These are phyloP conservation scores for Chaetomiaceae sp. DNA, from an alignment of 2,329 filamentous ascomycete genomes.

Conservation along the genomic window DNA sequence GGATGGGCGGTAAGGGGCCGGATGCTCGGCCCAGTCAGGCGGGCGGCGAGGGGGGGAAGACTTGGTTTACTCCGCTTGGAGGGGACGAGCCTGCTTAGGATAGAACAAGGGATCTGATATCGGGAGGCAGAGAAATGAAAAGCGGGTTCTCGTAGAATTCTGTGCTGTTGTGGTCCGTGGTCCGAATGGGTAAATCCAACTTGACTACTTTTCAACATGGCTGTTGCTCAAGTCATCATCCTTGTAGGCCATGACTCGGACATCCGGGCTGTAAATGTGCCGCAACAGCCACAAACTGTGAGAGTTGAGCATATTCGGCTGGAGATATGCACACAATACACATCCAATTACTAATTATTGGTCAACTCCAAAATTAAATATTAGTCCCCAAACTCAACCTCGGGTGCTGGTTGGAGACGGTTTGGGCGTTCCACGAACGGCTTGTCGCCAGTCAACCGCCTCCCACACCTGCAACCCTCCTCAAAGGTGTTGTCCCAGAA, in stretches of 20 bases:
- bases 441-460: neutral
- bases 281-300: neutral
- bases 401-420: neutral
- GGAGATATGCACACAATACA: neutral
- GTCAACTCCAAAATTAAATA: neutral
- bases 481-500: no score
- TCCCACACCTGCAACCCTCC: neutral
- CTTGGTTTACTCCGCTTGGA: constrained; percentile 12
- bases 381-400: neutral
- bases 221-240: no score
- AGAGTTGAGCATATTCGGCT: neutral
- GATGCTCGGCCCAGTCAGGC: neutral
- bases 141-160: neutral
- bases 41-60: neutral
- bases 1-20: neutral
- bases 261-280: no score
- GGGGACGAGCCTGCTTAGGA: constrained; percentile 13
- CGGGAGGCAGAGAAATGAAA: neutral
- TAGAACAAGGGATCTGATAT: no score
- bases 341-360: constrained; percentile 6
- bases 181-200: no score
- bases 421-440: neutral
- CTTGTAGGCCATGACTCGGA: no score
- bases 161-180: neutral
- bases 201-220: no score